Evolutionary conservation across 1,139 yeast species (phyloP).

Genomic region (Candida tropicalis): DNA sequence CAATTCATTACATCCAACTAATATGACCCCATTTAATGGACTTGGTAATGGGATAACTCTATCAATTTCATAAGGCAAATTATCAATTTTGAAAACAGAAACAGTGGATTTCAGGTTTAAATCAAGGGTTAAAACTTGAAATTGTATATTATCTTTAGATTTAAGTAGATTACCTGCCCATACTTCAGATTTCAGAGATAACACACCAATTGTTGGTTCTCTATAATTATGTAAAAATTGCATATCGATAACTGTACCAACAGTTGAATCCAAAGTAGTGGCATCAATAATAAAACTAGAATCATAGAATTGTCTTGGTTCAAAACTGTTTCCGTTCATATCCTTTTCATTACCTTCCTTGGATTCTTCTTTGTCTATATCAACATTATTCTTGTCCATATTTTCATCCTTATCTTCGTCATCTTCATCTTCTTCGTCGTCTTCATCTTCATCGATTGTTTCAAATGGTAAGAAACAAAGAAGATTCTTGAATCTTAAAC

Average conservation of each 20-base stretch:
- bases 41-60: conserved; percentile 61
- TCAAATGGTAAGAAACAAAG: conserved; percentile 75
- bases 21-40: conserved; percentile 72
- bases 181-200: conserved; percentile 62
- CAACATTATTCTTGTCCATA: conserved; percentile 10
- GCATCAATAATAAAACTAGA: conserved; percentile 63
- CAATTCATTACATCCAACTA: conserved; percentile 77
- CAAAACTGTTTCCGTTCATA: conserved; percentile 9
- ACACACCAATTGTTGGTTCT: conserved; percentile 78
- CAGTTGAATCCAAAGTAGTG: conserved; percentile 54
- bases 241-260: conserved; percentile 65
- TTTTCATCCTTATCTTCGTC: conserved; percentile 25
- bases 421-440: conserved; percentile 42
- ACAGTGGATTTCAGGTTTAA: conserved; percentile 64
- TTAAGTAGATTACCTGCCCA: conserved; percentile 77
- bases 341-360: conserved; percentile 8
- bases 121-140: conserved; percentile 68
- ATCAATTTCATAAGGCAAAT: conserved; percentile 76
- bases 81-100: conserved; percentile 62
- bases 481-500: conserved; percentile 69
- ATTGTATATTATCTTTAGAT: conserved; percentile 63
- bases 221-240: conserved; percentile 71
- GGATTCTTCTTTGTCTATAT: conserved; percentile 10
- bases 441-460: conserved; percentile 46
- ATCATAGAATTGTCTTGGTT: conserved; percentile 21